Conservation (phyloP, 2,329 filamentous ascomycete genomes). For the Xylaria sp. region DNA sequence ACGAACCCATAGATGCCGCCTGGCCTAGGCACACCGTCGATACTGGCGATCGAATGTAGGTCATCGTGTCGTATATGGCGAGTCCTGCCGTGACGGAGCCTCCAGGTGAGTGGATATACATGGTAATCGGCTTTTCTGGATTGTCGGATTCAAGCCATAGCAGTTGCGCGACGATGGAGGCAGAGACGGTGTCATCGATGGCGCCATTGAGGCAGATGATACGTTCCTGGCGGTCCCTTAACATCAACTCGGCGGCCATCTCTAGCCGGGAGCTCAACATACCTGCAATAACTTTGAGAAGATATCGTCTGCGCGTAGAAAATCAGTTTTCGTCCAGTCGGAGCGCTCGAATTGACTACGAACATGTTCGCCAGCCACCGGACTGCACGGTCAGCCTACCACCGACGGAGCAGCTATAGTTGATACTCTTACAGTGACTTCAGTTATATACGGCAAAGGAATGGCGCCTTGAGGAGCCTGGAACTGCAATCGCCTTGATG, state of each 20-base stretch:
- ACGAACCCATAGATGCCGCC: conserved; percentile 92
- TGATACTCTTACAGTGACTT: conserved; percentile 58
- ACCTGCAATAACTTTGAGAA: conserved; percentile 84
- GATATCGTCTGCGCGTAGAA: conserved; percentile 72
- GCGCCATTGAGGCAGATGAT: conserved; percentile 94
- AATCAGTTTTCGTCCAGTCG: conserved; percentile 41
- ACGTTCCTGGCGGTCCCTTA: conserved; percentile 71
- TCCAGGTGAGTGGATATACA: conserved; percentile 98
- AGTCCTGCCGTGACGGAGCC: conserved; percentile 88
- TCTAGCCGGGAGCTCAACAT: conserved; percentile 40
- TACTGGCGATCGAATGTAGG: conserved; percentile 92
- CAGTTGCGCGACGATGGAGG: conserved; percentile 94
- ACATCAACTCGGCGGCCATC: conserved; percentile 28
- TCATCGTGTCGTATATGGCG: conserved; percentile 99
- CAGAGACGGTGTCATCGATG: conserved; percentile 89
- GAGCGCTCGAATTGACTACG: conserved; percentile 49
- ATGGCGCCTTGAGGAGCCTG: conserved; percentile 53
- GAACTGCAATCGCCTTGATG: conserved; percentile 51
- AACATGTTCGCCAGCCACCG: conserved; percentile 82
- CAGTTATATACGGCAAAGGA: conserved; percentile 70
- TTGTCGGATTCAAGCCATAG: conserved; percentile 98
- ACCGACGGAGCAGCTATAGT: neutral
- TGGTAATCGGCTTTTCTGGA: conserved; percentile 91
- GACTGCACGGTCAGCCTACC: conserved; percentile 62
- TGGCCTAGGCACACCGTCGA: conserved; percentile 95